Base-by-base conservation (phyloP, 2,329 filamentous ascomycete species). In the Anisogramma anomala region DNA sequence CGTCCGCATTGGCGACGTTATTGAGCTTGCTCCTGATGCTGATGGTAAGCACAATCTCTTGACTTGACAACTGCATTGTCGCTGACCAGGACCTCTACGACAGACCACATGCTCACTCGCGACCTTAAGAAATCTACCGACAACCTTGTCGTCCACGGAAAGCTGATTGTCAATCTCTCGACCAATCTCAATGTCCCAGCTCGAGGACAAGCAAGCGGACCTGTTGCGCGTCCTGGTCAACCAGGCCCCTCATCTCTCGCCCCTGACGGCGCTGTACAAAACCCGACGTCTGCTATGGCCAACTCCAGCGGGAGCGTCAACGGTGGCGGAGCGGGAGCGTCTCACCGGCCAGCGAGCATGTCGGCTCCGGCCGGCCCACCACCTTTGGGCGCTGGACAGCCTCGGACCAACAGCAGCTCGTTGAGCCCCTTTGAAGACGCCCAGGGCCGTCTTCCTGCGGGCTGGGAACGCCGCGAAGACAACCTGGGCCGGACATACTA, bases 61-160 rank as follows among this genome's bases (percentile, higher is more conserved):
- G 32, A 36, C 36, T 43, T 41, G 42, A 53, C 48, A 50, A 54
- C 56, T 4, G 26, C 19, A 43, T 60, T 53, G 51, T 46, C 52
- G 45, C 47, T 48, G 36, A 48, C 52, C 43, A 53, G 47, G 33
- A 39, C 36, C 27, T 36, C 42, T 36, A 33, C 33, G 51, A 78
- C 77, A 96, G 74, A 96, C 77, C 88, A 96, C 66, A 98, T 96
- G 89, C 84, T 98, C 58, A 96, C 91, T 37, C 74, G 87, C 51
- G 91, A 98, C 60, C 72, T 98, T 25, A 95, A 96, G 60, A 96
- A 95, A 64, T 95, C 91, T 5, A 95, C 87, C 46, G 91, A 98
- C 60, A 96, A 96, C 58, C 77, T 98, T 36, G 87, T 96, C 42
- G 91, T 98, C 25, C 88, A 98, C 58, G 91, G 91, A 48, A 96